phyloP scores from a whole-genome alignment of 2,329 filamentous ascomycete genomes.

The Cordyceps militaris region DNA sequence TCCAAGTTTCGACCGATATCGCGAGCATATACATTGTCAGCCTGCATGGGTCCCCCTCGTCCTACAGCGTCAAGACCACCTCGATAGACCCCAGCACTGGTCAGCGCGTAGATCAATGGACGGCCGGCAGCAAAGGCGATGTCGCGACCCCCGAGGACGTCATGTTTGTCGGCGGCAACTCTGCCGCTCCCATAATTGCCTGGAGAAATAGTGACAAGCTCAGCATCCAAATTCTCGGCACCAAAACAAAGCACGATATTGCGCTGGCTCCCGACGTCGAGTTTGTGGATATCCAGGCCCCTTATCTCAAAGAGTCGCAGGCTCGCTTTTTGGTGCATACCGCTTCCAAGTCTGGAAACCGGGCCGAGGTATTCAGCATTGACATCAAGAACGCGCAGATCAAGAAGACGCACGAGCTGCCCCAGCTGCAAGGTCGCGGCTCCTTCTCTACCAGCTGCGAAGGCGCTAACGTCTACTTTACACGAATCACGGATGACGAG shows the following conservation, averaged over 20 bases:
- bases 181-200: constrained; percentile 64
- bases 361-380: constrained; percentile 81
- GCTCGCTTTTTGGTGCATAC: constrained; percentile 84
- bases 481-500: constrained; percentile 69
- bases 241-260: constrained; percentile 49
- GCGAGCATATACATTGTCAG: constrained; percentile 70
- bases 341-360: constrained; percentile 61
- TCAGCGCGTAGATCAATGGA: constrained; percentile 62
- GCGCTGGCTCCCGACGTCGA: constrained; percentile 40
- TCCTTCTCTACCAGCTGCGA: constrained; percentile 72
- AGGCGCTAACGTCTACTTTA: constrained; percentile 82
- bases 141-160: constrained; percentile 58
- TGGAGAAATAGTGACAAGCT: constrained; percentile 66
- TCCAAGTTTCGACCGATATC: constrained; percentile 67
- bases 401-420: constrained; percentile 73
- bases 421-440: constrained; percentile 61
- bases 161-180: constrained; percentile 69
- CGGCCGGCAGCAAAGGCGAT: constrained; percentile 67
- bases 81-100: constrained; percentile 68
- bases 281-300: constrained; percentile 62
- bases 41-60: constrained; percentile 60
- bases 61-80: constrained; percentile 70
- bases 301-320: constrained; percentile 61
- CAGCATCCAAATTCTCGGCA: constrained; percentile 64
- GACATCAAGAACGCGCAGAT: constrained; percentile 62